A percentile compares a stretch with the other conserved stretches of the same genome.
phyloP scores from a whole-genome alignment of 228 moss, liverwort and hornwort genomes.

The Sphagnum fallax region DNA sequence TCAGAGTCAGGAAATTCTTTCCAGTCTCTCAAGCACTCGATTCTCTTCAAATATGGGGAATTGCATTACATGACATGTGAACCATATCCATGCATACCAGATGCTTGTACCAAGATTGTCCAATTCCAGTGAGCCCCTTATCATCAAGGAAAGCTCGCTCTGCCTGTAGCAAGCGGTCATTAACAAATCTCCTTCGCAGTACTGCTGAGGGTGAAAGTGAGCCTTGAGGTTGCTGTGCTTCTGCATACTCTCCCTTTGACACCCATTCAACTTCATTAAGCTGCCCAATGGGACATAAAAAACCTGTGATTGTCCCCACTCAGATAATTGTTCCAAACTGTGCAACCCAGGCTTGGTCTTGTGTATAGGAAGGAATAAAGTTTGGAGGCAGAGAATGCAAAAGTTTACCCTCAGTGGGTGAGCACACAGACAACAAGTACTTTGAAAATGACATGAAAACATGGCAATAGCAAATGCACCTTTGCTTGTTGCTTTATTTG shows the following conservation, averaged over 20 bases:
- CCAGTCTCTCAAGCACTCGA: too few species aligned
- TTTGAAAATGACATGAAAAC: background rate
- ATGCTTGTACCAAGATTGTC: conserved; percentile 63
- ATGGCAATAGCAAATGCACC: conserved; percentile 11
- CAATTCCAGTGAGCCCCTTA: conserved; percentile 46
- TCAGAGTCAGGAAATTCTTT: too few species aligned
- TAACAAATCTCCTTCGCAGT: conserved; percentile 51
- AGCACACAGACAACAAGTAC: background rate
- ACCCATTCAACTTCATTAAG: too few species aligned
- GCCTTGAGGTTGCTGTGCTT: conserved; percentile 16
- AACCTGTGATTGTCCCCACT: too few species aligned
- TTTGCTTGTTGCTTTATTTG: conserved; percentile 21
- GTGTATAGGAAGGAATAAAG: too few species aligned
- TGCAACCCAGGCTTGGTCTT: too few species aligned
- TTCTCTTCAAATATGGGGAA: background rate
- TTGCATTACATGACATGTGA: background rate
- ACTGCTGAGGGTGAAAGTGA: conserved; percentile 15
- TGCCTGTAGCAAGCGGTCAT: conserved; percentile 70
- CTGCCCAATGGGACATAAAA: too few species aligned
- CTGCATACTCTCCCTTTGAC: conserved; percentile 7
- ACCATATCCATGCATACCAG: conserved; percentile 30
- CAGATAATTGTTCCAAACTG: too few species aligned
- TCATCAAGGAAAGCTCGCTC: conserved; percentile 79
- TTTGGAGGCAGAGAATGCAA: too few species aligned
- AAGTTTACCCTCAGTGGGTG: background rate